Conservation (phyloP, 805 yeast genomes). For the Alloascoidea africana region DNA sequence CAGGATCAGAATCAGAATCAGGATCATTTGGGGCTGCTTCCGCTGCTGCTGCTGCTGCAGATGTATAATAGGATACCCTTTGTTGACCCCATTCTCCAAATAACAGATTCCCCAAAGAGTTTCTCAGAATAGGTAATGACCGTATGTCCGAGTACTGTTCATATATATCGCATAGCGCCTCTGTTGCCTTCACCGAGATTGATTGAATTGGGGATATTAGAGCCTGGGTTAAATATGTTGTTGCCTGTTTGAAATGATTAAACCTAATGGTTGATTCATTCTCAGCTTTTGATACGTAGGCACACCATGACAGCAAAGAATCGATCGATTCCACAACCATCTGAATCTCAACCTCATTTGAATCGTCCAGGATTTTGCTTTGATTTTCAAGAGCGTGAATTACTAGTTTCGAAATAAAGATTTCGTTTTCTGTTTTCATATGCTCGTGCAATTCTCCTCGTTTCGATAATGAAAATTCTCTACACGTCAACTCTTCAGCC, state of each 20-base stretch:
- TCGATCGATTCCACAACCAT: conserved; percentile 1
- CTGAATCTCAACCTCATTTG: too few species aligned
- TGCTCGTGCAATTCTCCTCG: conserved; percentile 6
- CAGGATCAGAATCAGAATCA: conserved; percentile 16
- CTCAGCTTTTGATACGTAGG: background rate
- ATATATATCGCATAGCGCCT: conserved; percentile 7
- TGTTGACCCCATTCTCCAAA: background rate
- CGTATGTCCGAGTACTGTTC: conserved; percentile 8
- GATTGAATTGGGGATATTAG: conserved; percentile 10
- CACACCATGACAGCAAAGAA: conserved; percentile 1
- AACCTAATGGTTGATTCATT: background rate
- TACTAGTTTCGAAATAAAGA: too few species aligned
- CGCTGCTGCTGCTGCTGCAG: conserved; percentile 31
- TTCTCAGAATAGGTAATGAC: conserved; percentile 15
- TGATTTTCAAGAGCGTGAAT: too few species aligned
- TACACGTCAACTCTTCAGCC: conserved; percentile 7
- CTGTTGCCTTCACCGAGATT: conserved; percentile 5
- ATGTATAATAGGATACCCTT: conserved; percentile 23
- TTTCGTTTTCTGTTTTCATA: too few species aligned
- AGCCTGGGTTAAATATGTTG: background rate
- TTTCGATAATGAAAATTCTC: conserved; percentile 6
- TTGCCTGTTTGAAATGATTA: background rate
- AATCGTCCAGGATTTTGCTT: too few species aligned
- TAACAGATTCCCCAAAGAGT: conserved; percentile 9
- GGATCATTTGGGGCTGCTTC: conserved; percentile 9